Conservation (phyloP, 495 filamentous ascomycete genomes). For the Trichoderma asperelloides region DNA sequence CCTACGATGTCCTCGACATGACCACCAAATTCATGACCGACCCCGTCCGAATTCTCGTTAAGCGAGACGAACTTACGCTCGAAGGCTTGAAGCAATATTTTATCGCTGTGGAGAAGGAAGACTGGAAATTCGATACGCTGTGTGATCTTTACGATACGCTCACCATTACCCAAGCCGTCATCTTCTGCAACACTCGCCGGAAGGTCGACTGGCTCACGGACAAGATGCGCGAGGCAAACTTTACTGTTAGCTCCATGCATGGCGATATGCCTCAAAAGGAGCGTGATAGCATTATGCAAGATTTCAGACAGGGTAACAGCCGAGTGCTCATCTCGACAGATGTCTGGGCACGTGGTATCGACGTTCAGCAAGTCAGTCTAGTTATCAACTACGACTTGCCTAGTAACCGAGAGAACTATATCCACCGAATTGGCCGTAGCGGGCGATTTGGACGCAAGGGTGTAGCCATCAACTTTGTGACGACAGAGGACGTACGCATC, state of each 20-base stretch:
- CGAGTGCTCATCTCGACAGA: constrained; percentile 98
- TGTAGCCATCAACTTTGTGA: constrained; percentile 99
- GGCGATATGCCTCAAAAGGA: constrained; percentile 97
- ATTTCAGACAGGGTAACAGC: constrained; percentile 95
- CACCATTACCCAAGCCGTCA: constrained; percentile 98
- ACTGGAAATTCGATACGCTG: constrained; percentile 99
- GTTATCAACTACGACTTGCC: constrained; percentile 99
- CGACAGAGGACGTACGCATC: constrained; percentile 97
- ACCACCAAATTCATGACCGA: constrained; percentile 99
- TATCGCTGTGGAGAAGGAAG: constrained; percentile 99
- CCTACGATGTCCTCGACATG: constrained; percentile 97
- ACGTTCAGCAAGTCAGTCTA: constrained; percentile 97
- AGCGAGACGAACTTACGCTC: constrained; percentile 97
- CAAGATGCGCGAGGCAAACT: constrained; percentile 95
- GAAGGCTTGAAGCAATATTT: constrained; percentile 99
- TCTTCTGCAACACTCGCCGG: constrained; percentile 99
- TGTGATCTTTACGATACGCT: constrained; percentile 98
- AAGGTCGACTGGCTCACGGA: constrained; percentile 99
- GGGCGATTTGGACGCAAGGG: constrained; percentile 99
- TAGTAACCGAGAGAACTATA: constrained; percentile 99
- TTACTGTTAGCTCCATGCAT: constrained; percentile 99
- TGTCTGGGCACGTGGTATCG: constrained; percentile 95
- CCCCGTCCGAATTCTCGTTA: constrained; percentile 96
- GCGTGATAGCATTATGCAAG: constrained; percentile 99
- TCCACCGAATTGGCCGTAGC: constrained; percentile 97